phyloP scores from a whole-genome alignment of 129 eudicot species.

The Heracleum sosnowskyi region DNA sequence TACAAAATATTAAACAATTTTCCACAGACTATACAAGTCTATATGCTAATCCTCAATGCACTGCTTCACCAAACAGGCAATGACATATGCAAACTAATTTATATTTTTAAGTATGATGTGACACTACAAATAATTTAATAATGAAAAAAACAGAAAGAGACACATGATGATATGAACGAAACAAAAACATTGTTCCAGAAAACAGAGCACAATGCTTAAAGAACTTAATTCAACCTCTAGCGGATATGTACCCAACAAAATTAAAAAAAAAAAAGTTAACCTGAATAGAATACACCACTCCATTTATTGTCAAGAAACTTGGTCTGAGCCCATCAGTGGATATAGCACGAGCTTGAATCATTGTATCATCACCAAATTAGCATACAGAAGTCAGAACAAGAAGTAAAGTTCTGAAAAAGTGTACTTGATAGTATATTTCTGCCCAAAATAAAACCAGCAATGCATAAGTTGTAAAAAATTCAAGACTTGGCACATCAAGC shows the following conservation, averaged over 20 bases:
- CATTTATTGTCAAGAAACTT: slow-evolving; percentile 69
- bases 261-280: slow-evolving; percentile 26
- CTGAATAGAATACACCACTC: slow-evolving; percentile 68
- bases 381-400: too few species aligned
- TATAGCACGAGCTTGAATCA: slow-evolving; percentile 59
- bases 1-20: background rate
- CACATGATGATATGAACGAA: background rate
- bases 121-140: too few species aligned
- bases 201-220: too few species aligned
- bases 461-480: too few species aligned
- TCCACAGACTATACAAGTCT: background rate
- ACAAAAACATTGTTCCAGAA: background rate
- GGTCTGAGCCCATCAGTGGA: slow-evolving; percentile 78
- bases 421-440: too few species aligned
- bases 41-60: background rate
- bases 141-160: too few species aligned
- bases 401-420: too few species aligned
- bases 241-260: background rate
- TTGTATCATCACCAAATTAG: too few species aligned
- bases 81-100: background rate
- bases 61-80: background rate
- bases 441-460: too few species aligned
- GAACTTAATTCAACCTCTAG: too few species aligned
- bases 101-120: background rate
- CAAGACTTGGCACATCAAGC: too few species aligned